phyloP scores from a whole-genome alignment of 2,329 filamentous ascomycete genomes.

The Grosmannia serpens region DNA sequence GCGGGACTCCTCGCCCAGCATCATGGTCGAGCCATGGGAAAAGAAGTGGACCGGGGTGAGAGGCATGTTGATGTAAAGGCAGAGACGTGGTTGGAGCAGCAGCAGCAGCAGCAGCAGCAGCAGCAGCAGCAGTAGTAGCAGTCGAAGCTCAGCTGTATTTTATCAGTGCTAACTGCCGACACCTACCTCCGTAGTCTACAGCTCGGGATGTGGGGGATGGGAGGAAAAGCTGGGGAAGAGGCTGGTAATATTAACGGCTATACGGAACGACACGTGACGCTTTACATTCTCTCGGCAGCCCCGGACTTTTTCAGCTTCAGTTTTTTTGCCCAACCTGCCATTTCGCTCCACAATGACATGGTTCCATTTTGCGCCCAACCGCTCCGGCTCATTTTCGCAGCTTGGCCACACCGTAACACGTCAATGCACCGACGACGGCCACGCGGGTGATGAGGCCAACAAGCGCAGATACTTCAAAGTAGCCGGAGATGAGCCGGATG shows the following conservation, averaged over 20 bases:
- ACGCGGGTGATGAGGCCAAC: conserved; percentile 1
- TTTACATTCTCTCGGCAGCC: too few species aligned
- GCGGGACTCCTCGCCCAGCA: conserved; percentile 52
- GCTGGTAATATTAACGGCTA: too few species aligned
- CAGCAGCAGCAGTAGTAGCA: not conserved
- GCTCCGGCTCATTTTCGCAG: not conserved
- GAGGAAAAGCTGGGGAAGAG: not conserved
- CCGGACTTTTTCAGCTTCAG: too few species aligned
- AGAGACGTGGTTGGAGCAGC: not conserved
- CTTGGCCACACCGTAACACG: not conserved
- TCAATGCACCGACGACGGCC: not conserved
- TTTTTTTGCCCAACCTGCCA: too few species aligned
- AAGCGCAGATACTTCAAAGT: conserved; percentile 4
- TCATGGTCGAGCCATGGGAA: conserved; percentile 62
- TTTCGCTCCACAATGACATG: too few species aligned
- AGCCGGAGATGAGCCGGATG: not conserved
- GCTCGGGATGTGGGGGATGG: not conserved
- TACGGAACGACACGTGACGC: too few species aligned
- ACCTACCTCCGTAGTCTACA: not conserved
- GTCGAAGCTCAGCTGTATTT: not conserved
- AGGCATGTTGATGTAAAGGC: not conserved
- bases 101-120: too few species aligned
- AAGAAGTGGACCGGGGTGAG: conserved; percentile 51
- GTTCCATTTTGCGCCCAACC: too few species aligned
- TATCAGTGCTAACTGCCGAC: not conserved